These are phyloP conservation scores for Rosa multiflora DNA, from an alignment of 306 rosid genomes.

Conservation along the genomic window DNA sequence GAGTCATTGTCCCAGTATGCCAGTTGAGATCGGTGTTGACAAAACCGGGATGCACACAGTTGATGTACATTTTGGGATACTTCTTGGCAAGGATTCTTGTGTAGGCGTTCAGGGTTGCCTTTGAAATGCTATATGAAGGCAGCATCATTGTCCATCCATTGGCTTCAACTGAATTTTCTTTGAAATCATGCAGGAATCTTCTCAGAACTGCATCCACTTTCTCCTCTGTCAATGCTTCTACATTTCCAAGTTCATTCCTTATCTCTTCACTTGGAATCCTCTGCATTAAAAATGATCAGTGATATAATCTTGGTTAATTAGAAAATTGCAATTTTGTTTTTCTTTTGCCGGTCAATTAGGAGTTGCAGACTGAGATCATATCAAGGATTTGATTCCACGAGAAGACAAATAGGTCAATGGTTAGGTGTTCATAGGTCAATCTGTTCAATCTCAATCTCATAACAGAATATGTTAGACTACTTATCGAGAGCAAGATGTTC, in stretches of 20 bases:
- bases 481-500: not conserved
- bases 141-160: slow-evolving; percentile 62
- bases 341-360: not conserved
- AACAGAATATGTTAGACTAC: not conserved
- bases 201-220: slow-evolving; percentile 46
- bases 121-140: slow-evolving; percentile 57
- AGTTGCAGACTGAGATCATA: not conserved
- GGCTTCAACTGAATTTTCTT: slow-evolving; percentile 44
- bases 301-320: not conserved
- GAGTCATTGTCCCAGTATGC: slow-evolving; percentile 43
- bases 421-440: not conserved
- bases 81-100: slow-evolving; percentile 52
- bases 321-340: not conserved
- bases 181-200: slow-evolving; percentile 40
- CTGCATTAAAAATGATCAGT: slow-evolving; percentile 30
- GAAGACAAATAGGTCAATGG: not conserved
- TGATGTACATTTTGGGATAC: slow-evolving; percentile 43
- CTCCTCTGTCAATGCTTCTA: slow-evolving; percentile 43
- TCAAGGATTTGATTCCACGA: not conserved
- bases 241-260: slow-evolving; percentile 41
- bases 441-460: not conserved
- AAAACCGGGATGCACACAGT: slow-evolving; percentile 62
- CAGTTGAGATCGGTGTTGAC: slow-evolving; percentile 49
- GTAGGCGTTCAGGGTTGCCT: slow-evolving; percentile 48
- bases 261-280: slow-evolving; percentile 47